These are phyloP conservation scores for Verticillium longisporum DNA, from an alignment of 2,329 filamentous ascomycete genomes.

Conservation along the genomic window DNA sequence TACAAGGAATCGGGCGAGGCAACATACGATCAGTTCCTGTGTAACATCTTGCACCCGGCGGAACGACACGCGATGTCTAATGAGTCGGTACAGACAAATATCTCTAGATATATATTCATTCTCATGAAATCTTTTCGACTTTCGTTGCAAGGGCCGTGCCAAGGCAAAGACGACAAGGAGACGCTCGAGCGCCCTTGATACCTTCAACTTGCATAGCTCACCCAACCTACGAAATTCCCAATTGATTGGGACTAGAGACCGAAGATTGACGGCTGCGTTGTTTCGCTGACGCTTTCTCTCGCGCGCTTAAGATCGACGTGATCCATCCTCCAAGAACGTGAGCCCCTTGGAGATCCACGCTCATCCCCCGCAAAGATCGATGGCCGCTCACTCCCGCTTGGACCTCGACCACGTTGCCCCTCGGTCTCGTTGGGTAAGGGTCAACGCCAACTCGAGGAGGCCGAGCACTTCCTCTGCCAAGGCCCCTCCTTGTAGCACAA, in stretches of 20 bases:
- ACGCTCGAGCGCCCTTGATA: neutral
- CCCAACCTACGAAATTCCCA: neutral
- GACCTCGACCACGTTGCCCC: neutral
- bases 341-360: neutral
- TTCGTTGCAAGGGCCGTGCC: neutral
- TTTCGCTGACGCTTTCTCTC: neutral
- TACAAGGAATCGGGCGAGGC: neutral
- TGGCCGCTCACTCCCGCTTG: neutral
- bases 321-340: neutral
- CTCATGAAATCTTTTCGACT: neutral
- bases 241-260: neutral
- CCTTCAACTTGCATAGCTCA: neutral
- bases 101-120: neutral
- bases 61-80: neutral
- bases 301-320: neutral
- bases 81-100: neutral
- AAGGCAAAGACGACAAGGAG: neutral
- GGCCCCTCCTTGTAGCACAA: neutral
- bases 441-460: neutral
- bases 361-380: neutral
- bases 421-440: neutral
- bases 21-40: neutral
- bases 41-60: neutral
- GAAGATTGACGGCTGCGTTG: neutral
- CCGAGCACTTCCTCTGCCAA: neutral